Percentiles rank a stretch among this genome's conserved stretches.
Conservation (phyloP, 768 basidiomycete genomes). For the Xerocomellus dryophilus region DNA sequence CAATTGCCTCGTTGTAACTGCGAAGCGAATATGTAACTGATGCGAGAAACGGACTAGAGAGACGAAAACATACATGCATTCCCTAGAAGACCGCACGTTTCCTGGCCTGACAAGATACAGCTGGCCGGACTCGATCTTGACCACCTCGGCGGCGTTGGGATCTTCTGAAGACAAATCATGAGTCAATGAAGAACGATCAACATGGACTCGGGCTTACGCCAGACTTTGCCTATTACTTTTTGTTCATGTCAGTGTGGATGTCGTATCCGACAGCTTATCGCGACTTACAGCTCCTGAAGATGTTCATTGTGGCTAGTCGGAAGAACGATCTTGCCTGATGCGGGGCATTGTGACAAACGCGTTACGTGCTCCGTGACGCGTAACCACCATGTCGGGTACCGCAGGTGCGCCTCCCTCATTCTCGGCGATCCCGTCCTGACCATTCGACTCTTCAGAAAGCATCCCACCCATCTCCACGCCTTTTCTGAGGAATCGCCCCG, state of each 20-base stretch:
- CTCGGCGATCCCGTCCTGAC: neutral
- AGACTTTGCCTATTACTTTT: slow-evolving; percentile 86
- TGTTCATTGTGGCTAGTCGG: slow-evolving; percentile 59
- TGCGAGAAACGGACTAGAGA: neutral
- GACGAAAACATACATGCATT: slow-evolving; percentile 81
- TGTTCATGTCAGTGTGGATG: slow-evolving; percentile 20
- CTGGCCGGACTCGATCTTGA: slow-evolving; percentile 89
- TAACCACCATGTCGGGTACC: slow-evolving; percentile 8
- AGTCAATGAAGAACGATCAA: slow-evolving; percentile 20
- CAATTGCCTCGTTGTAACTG: slow-evolving; percentile 95
- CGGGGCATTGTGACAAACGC: slow-evolving; percentile 24
- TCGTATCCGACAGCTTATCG: slow-evolving; percentile 4
- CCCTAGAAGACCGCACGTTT: slow-evolving; percentile 84
- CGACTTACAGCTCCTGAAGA: slow-evolving; percentile 75
- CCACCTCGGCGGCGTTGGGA: slow-evolving; percentile 91
- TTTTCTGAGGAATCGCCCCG: slow-evolving; percentile 9
- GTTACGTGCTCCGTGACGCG: slow-evolving; percentile 27
- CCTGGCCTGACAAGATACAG: slow-evolving; percentile 90
- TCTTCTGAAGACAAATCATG: slow-evolving; percentile 59
- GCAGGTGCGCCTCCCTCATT: slow-evolving; percentile 8
- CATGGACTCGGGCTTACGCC: slow-evolving; percentile 63
- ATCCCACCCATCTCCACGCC: slow-evolving; percentile 11
- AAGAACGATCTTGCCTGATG: slow-evolving; percentile 13
- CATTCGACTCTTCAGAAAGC: slow-evolving; percentile 1
- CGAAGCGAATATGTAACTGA: neutral